A percentile compares a stretch with the other conserved stretches of the same genome.
phyloP scores from a whole-genome alignment of 208 protist species.

The Kentomonas sorsogonicus region DNA sequence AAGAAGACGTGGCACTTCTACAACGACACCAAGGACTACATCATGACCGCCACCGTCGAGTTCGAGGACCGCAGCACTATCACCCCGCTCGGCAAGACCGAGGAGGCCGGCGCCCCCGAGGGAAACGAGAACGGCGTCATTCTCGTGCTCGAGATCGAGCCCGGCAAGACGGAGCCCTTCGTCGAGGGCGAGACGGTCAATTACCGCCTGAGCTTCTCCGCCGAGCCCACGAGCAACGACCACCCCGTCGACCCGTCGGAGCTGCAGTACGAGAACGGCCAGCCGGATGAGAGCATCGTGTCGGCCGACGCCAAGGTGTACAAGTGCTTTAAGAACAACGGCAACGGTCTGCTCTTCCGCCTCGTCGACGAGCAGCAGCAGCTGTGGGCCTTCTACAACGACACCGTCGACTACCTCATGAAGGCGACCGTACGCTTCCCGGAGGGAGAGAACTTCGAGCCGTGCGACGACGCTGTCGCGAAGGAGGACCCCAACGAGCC shows the following conservation, averaged over 20 bases:
- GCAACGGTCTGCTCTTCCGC: constrained; percentile 55
- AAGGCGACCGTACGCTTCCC: constrained; percentile 50
- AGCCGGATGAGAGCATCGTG: constrained; percentile 36
- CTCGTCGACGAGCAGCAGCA: constrained; percentile 32
- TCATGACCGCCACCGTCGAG: constrained; percentile 60
- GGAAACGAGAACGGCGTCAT: constrained; percentile 24
- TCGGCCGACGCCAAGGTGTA: constrained; percentile 41
- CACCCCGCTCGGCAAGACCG: constrained; percentile 51
- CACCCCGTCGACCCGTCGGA: constrained; percentile 27
- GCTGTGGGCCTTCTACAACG: constrained; percentile 64
- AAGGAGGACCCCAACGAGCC: constrained; percentile 30
- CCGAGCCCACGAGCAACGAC: constrained; percentile 43
- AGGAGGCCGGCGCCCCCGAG: constrained; percentile 20
- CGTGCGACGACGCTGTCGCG: constrained; percentile 28
- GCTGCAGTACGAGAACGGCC: constrained; percentile 46
- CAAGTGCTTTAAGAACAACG: constrained; percentile 59
- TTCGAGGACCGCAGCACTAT: constrained; percentile 48
- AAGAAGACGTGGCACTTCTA: constrained; percentile 69
- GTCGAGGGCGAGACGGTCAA: constrained; percentile 37
- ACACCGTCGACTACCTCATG: constrained; percentile 63
- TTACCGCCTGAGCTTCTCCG: constrained; percentile 57
- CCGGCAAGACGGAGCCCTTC: constrained; percentile 56
- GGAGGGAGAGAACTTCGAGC: constrained; percentile 24
- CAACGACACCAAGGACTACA: constrained; percentile 73
- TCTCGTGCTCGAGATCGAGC: constrained; percentile 44